Evolutionary conservation across 495 filamentous ascomycete species (phyloP).

Genomic region (Lindgomyces ingoldianus): DNA sequence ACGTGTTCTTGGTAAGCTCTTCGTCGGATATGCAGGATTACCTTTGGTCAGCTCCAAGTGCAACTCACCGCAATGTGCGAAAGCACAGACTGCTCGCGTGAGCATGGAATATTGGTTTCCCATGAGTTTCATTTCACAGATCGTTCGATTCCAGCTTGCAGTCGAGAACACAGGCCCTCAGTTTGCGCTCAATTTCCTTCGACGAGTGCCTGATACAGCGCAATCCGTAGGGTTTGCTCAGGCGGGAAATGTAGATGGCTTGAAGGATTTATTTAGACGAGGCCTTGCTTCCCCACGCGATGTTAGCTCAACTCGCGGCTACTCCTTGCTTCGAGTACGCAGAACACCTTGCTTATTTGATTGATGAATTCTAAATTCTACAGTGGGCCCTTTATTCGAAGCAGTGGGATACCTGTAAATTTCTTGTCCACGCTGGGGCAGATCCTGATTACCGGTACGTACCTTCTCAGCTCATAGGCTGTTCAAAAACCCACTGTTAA

Average conservation of each 20-base stretch:
- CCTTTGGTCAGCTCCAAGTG: constrained; percentile 6
- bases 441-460: constrained; percentile 36
- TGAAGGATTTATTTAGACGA: constrained; percentile 35
- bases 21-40: constrained; percentile 18
- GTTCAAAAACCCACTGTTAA: not conserved
- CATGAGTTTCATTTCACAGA: constrained; percentile 9
- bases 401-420: constrained; percentile 38
- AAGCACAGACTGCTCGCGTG: constrained; percentile 2
- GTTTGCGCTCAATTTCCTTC: constrained; percentile 4
- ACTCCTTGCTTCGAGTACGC: constrained; percentile 18
- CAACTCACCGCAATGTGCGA: not conserved
- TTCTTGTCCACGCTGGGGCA: constrained; percentile 41
- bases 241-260: constrained; percentile 17
- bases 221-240: not conserved
- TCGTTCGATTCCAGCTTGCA: constrained; percentile 7
- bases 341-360: not conserved
- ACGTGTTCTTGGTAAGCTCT: constrained; percentile 13
- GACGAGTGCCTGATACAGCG: constrained; percentile 15
- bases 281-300: constrained; percentile 37
- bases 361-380: not conserved
- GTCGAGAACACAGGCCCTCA: constrained; percentile 10
- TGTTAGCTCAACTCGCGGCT: constrained; percentile 37
- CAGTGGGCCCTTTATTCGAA: constrained; percentile 43
- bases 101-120: constrained; percentile 25
- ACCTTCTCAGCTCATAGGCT: not conserved